Evolutionary conservation across 257 asterid species (phyloP).

Genomic region (Solanum sejunctum): DNA sequence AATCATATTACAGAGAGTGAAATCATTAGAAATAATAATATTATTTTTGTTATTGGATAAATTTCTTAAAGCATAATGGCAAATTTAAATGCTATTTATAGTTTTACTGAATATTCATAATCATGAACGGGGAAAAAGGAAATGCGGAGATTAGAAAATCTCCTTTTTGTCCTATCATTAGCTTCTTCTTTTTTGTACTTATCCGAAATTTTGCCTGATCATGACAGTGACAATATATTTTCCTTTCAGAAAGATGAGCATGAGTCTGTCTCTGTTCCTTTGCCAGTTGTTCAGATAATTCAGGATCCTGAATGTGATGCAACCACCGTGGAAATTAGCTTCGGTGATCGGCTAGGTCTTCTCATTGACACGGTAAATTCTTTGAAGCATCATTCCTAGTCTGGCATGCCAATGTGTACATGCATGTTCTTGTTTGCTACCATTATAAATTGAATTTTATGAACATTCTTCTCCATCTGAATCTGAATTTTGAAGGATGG

Average conservation of each 20-base stretch:
- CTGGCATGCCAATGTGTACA: neutral
- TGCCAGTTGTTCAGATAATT: conserved; percentile 83
- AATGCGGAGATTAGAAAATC: neutral
- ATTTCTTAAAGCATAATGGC: neutral
- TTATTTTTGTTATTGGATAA: neutral
- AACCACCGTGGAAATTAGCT: conserved; percentile 82
- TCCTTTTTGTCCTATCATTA: neutral
- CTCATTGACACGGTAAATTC: conserved; percentile 77
- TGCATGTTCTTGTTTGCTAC: neutral
- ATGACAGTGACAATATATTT: neutral
- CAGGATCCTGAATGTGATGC: conserved; percentile 82
- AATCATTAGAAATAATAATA: neutral
- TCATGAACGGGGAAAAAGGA: neutral
- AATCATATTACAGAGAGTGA: neutral
- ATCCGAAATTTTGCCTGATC: neutral
- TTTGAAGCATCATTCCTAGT: neutral
- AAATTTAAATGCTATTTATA: neutral
- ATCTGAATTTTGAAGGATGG: neutral
- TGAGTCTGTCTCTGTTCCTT: conserved; percentile 52
- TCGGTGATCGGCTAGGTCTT: conserved; percentile 97
- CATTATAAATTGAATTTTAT: neutral
- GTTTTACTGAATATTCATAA: neutral
- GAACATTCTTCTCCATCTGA: neutral
- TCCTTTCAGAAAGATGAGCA: conserved; percentile 29
- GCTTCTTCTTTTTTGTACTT: neutral